phyloP scores from a whole-genome alignment of 73 alveolate genomes.

The Paramecium sonneborni region DNA sequence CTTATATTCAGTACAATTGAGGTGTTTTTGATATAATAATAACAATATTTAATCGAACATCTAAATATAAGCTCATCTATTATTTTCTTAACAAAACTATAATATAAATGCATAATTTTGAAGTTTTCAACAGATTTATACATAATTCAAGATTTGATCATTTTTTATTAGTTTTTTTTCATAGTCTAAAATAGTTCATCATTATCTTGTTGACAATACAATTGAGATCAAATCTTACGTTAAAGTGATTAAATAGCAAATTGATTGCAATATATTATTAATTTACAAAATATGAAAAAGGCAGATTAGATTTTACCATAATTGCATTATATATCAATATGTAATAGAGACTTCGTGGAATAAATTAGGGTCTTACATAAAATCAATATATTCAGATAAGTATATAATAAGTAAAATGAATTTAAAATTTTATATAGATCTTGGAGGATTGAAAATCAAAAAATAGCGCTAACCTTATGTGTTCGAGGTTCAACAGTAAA shows the following conservation, averaged over 20 bases:
- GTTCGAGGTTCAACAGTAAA: conserved; percentile 75
- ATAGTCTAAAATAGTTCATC: background rate
- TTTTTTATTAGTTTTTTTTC: background rate
- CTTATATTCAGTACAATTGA: conserved; percentile 5
- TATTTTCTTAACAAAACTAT: background rate
- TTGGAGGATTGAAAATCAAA: background rate
- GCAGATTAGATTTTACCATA: background rate
- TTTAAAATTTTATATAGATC: background rate
- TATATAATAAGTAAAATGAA: background rate
- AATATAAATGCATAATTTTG: background rate
- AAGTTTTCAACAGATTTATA: background rate
- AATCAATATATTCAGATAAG: background rate
- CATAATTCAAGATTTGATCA: background rate
- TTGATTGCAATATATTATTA: background rate
- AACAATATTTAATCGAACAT: background rate
- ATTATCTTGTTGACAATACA: background rate
- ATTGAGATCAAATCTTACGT: background rate
- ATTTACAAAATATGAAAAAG: background rate
- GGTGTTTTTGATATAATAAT: conserved; percentile 26
- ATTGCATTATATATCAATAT: conserved; percentile 8
- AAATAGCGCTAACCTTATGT: conserved; percentile 21
- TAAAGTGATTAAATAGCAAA: background rate
- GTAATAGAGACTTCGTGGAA: background rate
- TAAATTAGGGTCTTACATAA: background rate
- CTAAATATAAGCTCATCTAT: background rate